Conservation (phyloP, 805 yeast species). For the Ogataea siamensis region DNA sequence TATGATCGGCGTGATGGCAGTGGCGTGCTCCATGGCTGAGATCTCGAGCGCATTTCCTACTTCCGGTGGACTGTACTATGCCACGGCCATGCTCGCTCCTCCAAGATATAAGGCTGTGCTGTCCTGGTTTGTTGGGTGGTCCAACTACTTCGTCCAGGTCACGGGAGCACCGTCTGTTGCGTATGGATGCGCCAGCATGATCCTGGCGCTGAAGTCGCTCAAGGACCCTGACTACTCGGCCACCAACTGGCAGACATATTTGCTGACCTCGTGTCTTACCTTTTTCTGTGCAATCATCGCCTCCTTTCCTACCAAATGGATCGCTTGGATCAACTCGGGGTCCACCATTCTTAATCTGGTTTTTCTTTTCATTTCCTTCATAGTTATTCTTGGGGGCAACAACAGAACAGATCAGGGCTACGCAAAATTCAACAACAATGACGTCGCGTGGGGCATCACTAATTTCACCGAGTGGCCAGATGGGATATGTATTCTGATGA, state of each 20-base stretch:
- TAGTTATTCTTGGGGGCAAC: slow-evolving; percentile 51
- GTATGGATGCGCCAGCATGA: slow-evolving; percentile 55
- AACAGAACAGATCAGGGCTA: slow-evolving; percentile 36
- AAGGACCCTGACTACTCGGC: slow-evolving; percentile 40
- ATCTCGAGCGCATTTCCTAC: slow-evolving; percentile 64
- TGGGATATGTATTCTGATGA: slow-evolving; percentile 55
- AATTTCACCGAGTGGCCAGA: slow-evolving; percentile 60
- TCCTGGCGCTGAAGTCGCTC: slow-evolving; percentile 48
- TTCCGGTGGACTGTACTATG: slow-evolving; percentile 65
- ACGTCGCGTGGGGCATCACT: slow-evolving; percentile 49
- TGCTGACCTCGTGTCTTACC: slow-evolving; percentile 49
- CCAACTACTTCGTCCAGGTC: slow-evolving; percentile 62
- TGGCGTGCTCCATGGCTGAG: slow-evolving; percentile 62
- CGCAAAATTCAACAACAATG: slow-evolving; percentile 47
- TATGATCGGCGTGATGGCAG: slow-evolving; percentile 51
- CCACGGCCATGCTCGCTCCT: slow-evolving; percentile 61
- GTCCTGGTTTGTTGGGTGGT: slow-evolving; percentile 63
- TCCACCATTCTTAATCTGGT: slow-evolving; percentile 49
- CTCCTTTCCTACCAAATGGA: slow-evolving; percentile 51
- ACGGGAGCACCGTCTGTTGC: slow-evolving; percentile 61
- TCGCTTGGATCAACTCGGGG: slow-evolving; percentile 49
- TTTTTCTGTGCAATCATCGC: slow-evolving; percentile 46
- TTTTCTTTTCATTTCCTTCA: slow-evolving; percentile 49
- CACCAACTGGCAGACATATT: slow-evolving; percentile 47
- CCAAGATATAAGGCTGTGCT: slow-evolving; percentile 48